Conservation (phyloP, 192 early-diverging fungal species). For the Phycomyces nitens region DNA sequence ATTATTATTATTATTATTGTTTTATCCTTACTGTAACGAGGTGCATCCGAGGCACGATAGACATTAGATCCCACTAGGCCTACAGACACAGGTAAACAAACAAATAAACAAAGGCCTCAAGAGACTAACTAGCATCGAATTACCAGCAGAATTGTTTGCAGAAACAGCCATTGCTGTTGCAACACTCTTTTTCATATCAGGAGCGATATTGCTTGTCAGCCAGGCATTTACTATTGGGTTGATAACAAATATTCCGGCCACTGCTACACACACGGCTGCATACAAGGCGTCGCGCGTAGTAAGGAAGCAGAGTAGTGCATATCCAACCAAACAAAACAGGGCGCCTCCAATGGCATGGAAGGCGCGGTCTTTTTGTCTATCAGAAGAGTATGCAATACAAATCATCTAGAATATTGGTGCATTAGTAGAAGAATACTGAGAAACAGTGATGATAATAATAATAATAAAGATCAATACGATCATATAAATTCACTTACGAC, state of each 20-base stretch:
- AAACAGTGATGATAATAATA: no score
- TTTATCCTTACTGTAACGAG: constrained; percentile 23
- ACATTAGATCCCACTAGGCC: constrained; percentile 31
- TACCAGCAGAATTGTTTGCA: constrained; percentile 31
- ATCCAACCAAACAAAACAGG: constrained; percentile 20
- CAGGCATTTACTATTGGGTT: constrained; percentile 34
- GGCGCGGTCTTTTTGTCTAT: constrained; percentile 19
- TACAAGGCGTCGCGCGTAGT: constrained; percentile 3
- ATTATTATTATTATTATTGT: no score
- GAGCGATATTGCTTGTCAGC: constrained; percentile 31
- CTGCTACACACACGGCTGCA: constrained; percentile 30
- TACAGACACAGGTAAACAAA: neutral
- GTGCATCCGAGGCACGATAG: constrained; percentile 26
- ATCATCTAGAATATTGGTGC: constrained; percentile 21
- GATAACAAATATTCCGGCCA: constrained; percentile 31
- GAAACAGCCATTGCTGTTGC: constrained; percentile 32
- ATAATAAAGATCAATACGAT: no score
- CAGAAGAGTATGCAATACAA: constrained; percentile 24
- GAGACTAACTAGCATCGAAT: no score
- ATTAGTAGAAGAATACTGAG: no score
- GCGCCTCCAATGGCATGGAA: constrained; percentile 30
- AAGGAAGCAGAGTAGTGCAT: constrained; percentile 14
- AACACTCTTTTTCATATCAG: constrained; percentile 33
- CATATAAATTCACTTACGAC: no score
- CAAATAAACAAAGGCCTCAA: neutral